Evolutionary conservation across 257 asterid species (phyloP), one percentile per base, ranked within the genome.

Genomic region (Ajuga chamaepitys): DNA sequence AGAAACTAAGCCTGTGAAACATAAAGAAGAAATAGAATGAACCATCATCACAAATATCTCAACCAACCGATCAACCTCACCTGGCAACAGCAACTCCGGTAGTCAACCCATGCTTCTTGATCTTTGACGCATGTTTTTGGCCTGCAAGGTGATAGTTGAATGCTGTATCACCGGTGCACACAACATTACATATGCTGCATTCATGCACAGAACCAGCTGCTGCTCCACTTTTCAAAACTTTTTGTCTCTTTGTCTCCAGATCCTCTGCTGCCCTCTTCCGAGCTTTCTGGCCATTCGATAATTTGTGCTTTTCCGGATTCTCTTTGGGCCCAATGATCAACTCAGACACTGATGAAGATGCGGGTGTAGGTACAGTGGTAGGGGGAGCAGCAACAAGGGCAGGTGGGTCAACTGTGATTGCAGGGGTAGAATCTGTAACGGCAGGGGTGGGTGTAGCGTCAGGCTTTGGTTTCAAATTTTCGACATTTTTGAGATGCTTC

Each of bases 101-200:
- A 4, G 18, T 26, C 41, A 58, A 57, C 9, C 74, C 72, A 4
- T 28, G 70, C 76, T 77, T 84, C 81, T 72, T 90, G 74, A 76
- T 52, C 85, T 67, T 80, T 28, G 81, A 44, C n/a, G 81, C 82
- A 72, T 88, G 97, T 59, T 80, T 88, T 62, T 88, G 79, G 57
- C 93, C 97, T 8, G 86, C 81, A 12, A 91, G 81, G 73, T 91
- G 96, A 59, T 13, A 46, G 11, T 22, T 76, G 62, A 71, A 81
- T 42, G 86, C 97, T 0, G 80, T 81, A 53, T 77, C 85, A 30
- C 96, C 86, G 58, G 84, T 88, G 87, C 97, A 91, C 37, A 91
- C 88, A 78, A 88, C 91, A 22, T 88, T 84, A 55, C 97, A 91
- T 12, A 76, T 44, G 10, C 25, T 51, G 70, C 97, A 91, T 7